phyloP scores from a whole-genome alignment of 2,329 filamentous ascomycete genomes.

The Talaromyces pinophilus region DNA sequence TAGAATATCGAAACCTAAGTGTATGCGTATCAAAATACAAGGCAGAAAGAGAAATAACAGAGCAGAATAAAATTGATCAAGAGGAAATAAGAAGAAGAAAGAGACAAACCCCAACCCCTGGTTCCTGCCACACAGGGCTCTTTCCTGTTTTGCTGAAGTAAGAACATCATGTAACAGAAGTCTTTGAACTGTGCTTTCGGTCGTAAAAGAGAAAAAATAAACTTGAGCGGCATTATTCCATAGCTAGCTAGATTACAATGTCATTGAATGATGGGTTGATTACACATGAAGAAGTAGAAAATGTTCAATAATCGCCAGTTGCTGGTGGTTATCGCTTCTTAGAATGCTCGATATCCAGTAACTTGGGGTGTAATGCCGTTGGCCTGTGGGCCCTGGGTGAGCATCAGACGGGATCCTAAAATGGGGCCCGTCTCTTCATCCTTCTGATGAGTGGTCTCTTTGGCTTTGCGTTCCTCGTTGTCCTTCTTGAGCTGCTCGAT shows the following conservation, averaged over 20 bases:
- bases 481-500: slow-evolving; percentile 86
- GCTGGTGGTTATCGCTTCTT: slow-evolving; percentile 28
- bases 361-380: slow-evolving; percentile 90
- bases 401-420: slow-evolving; percentile 87
- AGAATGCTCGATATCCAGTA: slow-evolving; percentile 69
- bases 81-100: neutral
- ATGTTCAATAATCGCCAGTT: slow-evolving; percentile 14
- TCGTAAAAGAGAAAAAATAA: slow-evolving; percentile 13
- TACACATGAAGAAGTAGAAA: slow-evolving; percentile 20
- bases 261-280: slow-evolving; percentile 22
- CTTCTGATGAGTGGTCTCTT: slow-evolving; percentile 73
- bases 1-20: neutral
- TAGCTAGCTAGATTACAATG: slow-evolving; percentile 25
- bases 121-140: slow-evolving; percentile 13
- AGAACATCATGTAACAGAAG: neutral
- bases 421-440: slow-evolving; percentile 94
- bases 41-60: neutral
- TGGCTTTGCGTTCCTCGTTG: slow-evolving; percentile 86
- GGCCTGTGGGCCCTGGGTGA: slow-evolving; percentile 84
- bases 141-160: neutral
- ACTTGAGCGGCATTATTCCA: slow-evolving; percentile 22
- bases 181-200: slow-evolving; percentile 4
- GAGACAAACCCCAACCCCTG: slow-evolving; percentile 9
- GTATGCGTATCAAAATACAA: slow-evolving; percentile 1
- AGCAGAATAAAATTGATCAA: neutral